Evolutionary conservation across 2,329 filamentous ascomycete genomes (phyloP).

Genomic region (Periconia macrospinosa): DNA sequence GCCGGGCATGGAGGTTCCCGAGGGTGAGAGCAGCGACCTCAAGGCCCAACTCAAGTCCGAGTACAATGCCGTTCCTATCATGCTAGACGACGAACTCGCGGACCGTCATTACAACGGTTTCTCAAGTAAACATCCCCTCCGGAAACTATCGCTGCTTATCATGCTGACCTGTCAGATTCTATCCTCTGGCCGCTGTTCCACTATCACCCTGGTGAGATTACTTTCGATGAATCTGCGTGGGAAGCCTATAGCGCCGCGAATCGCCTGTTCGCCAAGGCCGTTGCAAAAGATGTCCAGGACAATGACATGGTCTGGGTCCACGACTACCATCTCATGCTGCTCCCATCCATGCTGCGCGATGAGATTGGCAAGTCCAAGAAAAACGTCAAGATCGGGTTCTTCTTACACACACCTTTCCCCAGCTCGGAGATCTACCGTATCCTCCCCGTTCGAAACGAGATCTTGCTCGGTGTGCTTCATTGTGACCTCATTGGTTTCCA

Average conservation of each 20-base stretch:
- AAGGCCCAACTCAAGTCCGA: constrained; percentile 80
- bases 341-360: constrained; percentile 92
- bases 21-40: constrained; percentile 75
- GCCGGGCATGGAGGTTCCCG: constrained; percentile 90
- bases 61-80: constrained; percentile 87
- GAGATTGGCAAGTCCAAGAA: constrained; percentile 79
- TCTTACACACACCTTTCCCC: constrained; percentile 95
- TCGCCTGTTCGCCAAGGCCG: constrained; percentile 83
- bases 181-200: constrained; percentile 99
- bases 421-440: constrained; percentile 97
- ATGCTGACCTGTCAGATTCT: constrained; percentile 61
- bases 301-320: constrained; percentile 98
- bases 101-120: constrained; percentile 98
- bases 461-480: constrained; percentile 83
- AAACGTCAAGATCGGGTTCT: constrained; percentile 98
- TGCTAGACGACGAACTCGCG: constrained; percentile 89
- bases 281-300: constrained; percentile 85
- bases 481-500: constrained; percentile 98
- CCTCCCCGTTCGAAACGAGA: constrained; percentile 84
- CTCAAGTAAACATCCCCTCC: constrained; percentile 67
- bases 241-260: constrained; percentile 92
- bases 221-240: constrained; percentile 95
- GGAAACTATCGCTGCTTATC: neutral
- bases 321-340: constrained; percentile 97
- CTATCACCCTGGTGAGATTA: constrained; percentile 98